These are phyloP conservation scores for Chloranthus sessilifolius DNA, from an alignment of 164 flowering plant species.

Conservation along the genomic window DNA sequence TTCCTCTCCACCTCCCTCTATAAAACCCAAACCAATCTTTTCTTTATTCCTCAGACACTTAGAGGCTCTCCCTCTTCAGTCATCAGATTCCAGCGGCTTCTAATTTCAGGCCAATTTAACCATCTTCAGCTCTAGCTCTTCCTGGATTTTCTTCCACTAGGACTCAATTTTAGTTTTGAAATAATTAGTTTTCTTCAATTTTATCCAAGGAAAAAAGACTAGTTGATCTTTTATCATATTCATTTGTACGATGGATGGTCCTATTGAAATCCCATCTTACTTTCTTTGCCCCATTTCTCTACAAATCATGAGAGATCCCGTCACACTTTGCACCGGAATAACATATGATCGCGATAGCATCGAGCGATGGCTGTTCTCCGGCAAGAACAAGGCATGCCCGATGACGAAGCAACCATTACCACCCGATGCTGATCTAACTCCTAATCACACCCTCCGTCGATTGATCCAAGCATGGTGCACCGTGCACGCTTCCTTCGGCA, in stretches of 20 bases:
- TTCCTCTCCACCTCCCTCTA: too few relatives aligned
- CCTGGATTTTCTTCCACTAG: too few relatives aligned
- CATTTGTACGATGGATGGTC: conserved; percentile 46
- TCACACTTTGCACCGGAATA: conserved; percentile 58
- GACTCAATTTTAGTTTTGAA: too few relatives aligned
- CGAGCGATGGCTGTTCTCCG: conserved; percentile 52
- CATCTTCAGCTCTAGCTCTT: too few relatives aligned
- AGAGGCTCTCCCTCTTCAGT: too few relatives aligned
- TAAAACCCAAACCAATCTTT: too few relatives aligned
- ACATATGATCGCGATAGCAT: conserved; percentile 69
- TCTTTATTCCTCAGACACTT: too few relatives aligned
- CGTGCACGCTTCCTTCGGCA: conserved; percentile 33
- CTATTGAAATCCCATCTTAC: conserved; percentile 52
- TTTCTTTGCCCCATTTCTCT: conserved; percentile 77
- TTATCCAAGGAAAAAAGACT: too few relatives aligned
- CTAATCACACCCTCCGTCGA: conserved; percentile 68
- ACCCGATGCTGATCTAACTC: conserved; percentile 36
- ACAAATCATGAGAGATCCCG: conserved; percentile 74
- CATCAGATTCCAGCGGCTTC: too few relatives aligned
- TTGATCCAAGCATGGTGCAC: conserved; percentile 79
- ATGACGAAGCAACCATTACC: conserved; percentile 41
- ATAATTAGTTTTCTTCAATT: too few relatives aligned
- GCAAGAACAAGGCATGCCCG: conserved; percentile 49
- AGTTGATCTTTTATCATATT: too few relatives aligned
- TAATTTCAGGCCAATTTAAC: too few relatives aligned